These are phyloP conservation scores for Saprolegnia parasitica DNA, from an alignment of 352 stramenopile genomes.

Conservation along the genomic window DNA sequence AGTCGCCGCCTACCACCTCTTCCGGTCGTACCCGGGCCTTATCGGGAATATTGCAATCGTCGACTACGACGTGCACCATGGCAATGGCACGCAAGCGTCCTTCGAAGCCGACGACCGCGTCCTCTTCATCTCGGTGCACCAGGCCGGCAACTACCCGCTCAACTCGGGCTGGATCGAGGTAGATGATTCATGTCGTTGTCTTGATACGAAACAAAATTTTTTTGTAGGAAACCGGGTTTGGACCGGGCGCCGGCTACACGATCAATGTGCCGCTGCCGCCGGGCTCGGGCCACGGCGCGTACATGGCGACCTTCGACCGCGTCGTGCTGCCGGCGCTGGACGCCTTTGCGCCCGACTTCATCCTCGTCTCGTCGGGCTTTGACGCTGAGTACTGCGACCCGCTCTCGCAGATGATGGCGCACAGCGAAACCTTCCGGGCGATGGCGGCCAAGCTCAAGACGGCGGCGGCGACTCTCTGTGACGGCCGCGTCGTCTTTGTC, in stretches of 20 bases:
- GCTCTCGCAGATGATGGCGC: conserved; percentile 81
- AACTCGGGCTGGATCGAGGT: conserved; percentile 42
- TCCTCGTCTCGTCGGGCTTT: conserved; percentile 72
- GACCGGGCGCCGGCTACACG: conserved; percentile 46
- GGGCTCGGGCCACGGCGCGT: conserved; percentile 65
- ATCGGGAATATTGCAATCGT: conserved; percentile 91
- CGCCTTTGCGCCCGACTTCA: conserved; percentile 71
- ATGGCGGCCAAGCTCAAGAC: conserved; percentile 59
- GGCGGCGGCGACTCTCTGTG: conserved; percentile 41
- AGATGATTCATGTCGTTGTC: too few species aligned
- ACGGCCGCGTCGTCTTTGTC: conserved; percentile 59
- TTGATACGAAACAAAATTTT: background rate
- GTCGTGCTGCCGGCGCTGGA: conserved; percentile 65
- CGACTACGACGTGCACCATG: conserved; percentile 95
- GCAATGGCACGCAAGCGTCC: conserved; percentile 93
- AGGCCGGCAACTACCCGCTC: conserved; percentile 78
- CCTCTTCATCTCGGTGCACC: conserved; percentile 74
- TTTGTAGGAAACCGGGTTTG: conserved; percentile 38
- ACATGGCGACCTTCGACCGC: conserved; percentile 55
- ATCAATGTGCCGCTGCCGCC: conserved; percentile 86
- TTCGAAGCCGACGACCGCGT: conserved; percentile 73
- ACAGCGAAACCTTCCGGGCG: conserved; percentile 54
- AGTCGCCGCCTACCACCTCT: conserved; percentile 48
- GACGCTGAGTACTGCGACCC: conserved; percentile 79
- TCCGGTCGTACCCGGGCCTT: conserved; percentile 49